A percentile compares a stretch with the other conserved stretches of the same genome.
Evolutionary conservation across 2,329 filamentous ascomycete species (phyloP).

Genomic region (Alternaria gaisen): DNA sequence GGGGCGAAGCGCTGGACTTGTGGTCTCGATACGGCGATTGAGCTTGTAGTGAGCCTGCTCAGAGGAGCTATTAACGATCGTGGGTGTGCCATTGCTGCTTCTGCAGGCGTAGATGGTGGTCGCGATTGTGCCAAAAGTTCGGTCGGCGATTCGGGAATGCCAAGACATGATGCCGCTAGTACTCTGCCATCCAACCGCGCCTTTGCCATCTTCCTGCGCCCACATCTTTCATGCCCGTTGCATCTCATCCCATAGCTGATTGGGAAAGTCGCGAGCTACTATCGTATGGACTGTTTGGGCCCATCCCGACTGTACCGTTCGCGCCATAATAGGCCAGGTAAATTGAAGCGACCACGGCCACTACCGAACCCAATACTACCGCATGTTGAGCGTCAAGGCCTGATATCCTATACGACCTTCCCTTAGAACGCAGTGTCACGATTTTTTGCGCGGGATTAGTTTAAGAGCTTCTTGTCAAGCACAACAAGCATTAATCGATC

Average conservation of each 20-base stretch:
- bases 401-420: neutral
- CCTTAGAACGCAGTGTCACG: neutral
- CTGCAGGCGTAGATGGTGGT: conserved; percentile 12
- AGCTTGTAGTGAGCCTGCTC: conserved; percentile 39
- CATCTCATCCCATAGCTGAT: neutral
- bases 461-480: neutral
- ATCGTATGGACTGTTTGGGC: neutral
- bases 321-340: neutral
- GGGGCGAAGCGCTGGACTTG: conserved; percentile 35
- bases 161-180: conserved; percentile 25
- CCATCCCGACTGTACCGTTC: neutral
- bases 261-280: neutral
- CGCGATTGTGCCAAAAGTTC: conserved; percentile 34
- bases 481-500: neutral
- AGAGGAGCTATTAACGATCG: conserved; percentile 45
- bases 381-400: neutral
- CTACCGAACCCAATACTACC: neutral
- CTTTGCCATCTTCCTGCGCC: neutral
- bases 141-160: conserved; percentile 35
- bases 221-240: neutral
- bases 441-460: neutral
- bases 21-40: conserved; percentile 29
- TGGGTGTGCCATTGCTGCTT: conserved; percentile 46
- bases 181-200: neutral
- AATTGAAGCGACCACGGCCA: neutral